phyloP scores from a whole-genome alignment of 75 land plant genomes.

The Picea glauca region DNA sequence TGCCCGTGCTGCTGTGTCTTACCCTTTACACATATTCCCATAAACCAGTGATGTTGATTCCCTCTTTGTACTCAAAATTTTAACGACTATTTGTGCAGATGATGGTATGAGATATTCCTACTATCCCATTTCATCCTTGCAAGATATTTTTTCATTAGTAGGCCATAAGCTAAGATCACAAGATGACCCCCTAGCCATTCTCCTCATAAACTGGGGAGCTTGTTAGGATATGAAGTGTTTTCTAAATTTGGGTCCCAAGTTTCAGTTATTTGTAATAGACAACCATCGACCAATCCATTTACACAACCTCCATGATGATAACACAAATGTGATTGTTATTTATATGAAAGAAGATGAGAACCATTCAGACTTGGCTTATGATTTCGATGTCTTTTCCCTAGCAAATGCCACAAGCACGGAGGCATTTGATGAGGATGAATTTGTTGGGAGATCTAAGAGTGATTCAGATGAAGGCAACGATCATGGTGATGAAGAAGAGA shows the following conservation, averaged over 20 bases:
- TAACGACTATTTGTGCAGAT: conserved; percentile 53
- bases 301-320: conserved; percentile 65
- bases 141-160: conserved; percentile 42
- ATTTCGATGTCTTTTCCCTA: conserved; percentile 60
- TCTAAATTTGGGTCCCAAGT: conserved; percentile 52
- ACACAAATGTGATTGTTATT: conserved; percentile 67
- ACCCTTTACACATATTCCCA: conserved; percentile 82
- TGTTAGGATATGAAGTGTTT: conserved; percentile 58
- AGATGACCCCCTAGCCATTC: conserved; percentile 42
- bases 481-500: conserved; percentile 35
- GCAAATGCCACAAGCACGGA: conserved; percentile 47
- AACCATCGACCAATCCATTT: conserved; percentile 94
- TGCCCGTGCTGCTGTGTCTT: conserved; percentile 37
- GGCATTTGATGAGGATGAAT: conserved; percentile 23
- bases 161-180: conserved; percentile 28
- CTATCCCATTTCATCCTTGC: conserved; percentile 72
- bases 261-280: conserved; percentile 77
- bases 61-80: conserved; percentile 71
- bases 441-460: background rate
- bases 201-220: conserved; percentile 91
- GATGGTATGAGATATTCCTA: conserved; percentile 82
- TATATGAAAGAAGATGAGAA: conserved; percentile 81
- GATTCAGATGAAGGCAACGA: conserved; percentile 31
- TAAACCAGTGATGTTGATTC: conserved; percentile 84
- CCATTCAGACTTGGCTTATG: conserved; percentile 72